Conservation (phyloP, 805 yeast species). For the Suhomyces emberorum region DNA sequence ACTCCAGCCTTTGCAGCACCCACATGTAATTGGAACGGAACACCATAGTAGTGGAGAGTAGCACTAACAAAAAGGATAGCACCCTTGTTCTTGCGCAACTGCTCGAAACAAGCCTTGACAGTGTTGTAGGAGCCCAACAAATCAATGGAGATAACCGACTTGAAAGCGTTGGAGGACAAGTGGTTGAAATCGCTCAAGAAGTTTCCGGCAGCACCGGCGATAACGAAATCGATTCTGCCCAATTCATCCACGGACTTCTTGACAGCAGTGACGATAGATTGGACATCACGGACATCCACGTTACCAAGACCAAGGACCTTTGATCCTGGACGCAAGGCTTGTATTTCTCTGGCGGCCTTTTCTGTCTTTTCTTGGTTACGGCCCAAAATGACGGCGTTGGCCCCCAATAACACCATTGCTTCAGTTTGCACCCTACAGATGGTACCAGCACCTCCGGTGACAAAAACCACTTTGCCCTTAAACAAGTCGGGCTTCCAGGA, state of each 20-base stretch:
- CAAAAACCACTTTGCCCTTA: slow-evolving; percentile 80
- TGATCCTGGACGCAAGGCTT: slow-evolving; percentile 53
- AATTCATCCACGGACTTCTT: slow-evolving; percentile 59
- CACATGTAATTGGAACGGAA: slow-evolving; percentile 86
- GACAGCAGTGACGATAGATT: slow-evolving; percentile 61
- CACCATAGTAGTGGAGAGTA: slow-evolving; percentile 84
- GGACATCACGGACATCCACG: slow-evolving; percentile 74
- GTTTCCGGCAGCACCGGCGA: slow-evolving; percentile 97
- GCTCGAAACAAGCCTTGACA: slow-evolving; percentile 72
- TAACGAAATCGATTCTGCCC: slow-evolving; percentile 81
- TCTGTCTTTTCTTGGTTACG: slow-evolving; percentile 67
- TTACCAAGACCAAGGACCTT: slow-evolving; percentile 68
- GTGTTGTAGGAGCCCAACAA: slow-evolving; percentile 87
- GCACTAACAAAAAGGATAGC: slow-evolving; percentile 77
- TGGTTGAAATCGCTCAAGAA: slow-evolving; percentile 77
- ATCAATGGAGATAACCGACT: slow-evolving; percentile 83
- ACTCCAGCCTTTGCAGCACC: slow-evolving; percentile 96
- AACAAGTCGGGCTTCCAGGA: slow-evolving; percentile 61
- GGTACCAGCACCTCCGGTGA: slow-evolving; percentile 97
- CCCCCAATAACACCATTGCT: slow-evolving; percentile 79
- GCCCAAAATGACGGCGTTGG: slow-evolving; percentile 83
- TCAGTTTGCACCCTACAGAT: slow-evolving; percentile 88
- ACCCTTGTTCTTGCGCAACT: slow-evolving; percentile 67
- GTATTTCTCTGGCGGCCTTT: slow-evolving; percentile 64
- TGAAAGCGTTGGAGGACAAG: slow-evolving; percentile 82